phyloP scores from a whole-genome alignment of 163 green algal species.

The Chloroidium sp. region DNA sequence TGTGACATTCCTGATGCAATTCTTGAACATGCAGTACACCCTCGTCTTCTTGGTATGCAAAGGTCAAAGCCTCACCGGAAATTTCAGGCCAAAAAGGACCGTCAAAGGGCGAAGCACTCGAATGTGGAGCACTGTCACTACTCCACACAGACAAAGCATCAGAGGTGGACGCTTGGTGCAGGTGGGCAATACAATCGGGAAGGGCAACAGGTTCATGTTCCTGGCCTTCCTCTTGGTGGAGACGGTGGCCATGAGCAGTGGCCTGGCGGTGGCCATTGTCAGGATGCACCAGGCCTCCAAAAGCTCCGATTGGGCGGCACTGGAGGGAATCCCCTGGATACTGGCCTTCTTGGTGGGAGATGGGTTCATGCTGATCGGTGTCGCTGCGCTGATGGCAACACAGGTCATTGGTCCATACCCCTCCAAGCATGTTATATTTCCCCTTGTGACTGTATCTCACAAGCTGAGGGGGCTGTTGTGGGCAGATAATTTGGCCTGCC shows the following conservation, averaged over 20 bases:
- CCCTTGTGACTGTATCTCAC: too few relatives aligned
- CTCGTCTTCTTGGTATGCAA: too few relatives aligned
- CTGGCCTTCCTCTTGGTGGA: conserved; percentile 85
- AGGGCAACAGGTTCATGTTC: conserved; percentile 81
- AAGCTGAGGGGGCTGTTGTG: too few relatives aligned
- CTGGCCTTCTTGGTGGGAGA: conserved; percentile 73
- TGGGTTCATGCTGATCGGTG: conserved; percentile 54
- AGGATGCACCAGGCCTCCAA: conserved; percentile 29
- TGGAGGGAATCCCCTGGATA: conserved; percentile 31
- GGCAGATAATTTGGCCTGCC: too few relatives aligned
- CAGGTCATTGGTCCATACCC: conserved; percentile 30
- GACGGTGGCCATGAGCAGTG: conserved; percentile 54
- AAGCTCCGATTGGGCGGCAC: background rate
- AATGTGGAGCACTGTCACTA: background rate
- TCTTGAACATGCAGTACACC: too few relatives aligned
- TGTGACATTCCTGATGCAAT: too few relatives aligned
- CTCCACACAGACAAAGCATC: background rate
- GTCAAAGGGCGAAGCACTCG: too few relatives aligned
- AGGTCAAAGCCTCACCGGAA: too few relatives aligned
- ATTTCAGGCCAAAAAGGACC: too few relatives aligned
- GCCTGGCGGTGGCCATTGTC: conserved; percentile 34
- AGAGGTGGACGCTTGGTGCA: conserved; percentile 5
- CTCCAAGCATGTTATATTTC: too few relatives aligned
- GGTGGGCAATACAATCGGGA: conserved; percentile 74
- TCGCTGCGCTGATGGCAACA: conserved; percentile 63